Evolutionary conservation across 139 green algal genomes (phyloP), one percentile per base, ranked within the genome.

Genomic region (Chlamydomonas urium): DNA sequence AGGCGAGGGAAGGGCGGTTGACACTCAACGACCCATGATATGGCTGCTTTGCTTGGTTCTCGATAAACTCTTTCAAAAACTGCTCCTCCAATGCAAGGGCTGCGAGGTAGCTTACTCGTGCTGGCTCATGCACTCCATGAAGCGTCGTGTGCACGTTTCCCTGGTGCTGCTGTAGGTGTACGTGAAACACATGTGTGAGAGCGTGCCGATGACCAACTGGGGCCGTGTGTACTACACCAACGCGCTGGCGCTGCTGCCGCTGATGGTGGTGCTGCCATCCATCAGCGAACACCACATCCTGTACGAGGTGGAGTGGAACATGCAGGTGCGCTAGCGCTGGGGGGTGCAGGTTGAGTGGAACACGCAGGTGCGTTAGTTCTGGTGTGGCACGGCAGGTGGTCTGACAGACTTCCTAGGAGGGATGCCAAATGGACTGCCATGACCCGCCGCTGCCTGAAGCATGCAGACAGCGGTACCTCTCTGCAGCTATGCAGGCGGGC

Each of bases 221-320:
- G 79, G 78, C 21, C 84, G 89, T 17, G 85, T 90, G 24, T 90
- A 84, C 77, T 94, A 94, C 83, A 87, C 81, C 57, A 89, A 89
- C 73, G n/a, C 65, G 6, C 56, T 87, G 28, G 75, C 69, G n/a
- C 59, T 81, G 8, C 19, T 77, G 0, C 75, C 81, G 47, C 45
- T 83, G 29, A 26, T 80, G 2, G 4, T 77, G 14, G 57, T 83
- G 33, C 53, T 78, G 31, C 35, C 60, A 6, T 26, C 32, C 26
- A 8, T 67, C 4, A 67, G 23, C 33, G 60, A 67, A 21, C 26
- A 67, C 38, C 4, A 42, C 32, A 31, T 45, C 10, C 29, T 67
- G 32, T 47, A 26, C 4, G 33, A 42, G 29, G 33, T 42, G 4
- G 17, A 42, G 33, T 67, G 60, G 60, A 45, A 21, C 29, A 5